Evolutionary conservation across 1,139 yeast species (phyloP), one percentile per base, ranked within the genome.

Genomic region (Lodderomyces beijingensis): DNA sequence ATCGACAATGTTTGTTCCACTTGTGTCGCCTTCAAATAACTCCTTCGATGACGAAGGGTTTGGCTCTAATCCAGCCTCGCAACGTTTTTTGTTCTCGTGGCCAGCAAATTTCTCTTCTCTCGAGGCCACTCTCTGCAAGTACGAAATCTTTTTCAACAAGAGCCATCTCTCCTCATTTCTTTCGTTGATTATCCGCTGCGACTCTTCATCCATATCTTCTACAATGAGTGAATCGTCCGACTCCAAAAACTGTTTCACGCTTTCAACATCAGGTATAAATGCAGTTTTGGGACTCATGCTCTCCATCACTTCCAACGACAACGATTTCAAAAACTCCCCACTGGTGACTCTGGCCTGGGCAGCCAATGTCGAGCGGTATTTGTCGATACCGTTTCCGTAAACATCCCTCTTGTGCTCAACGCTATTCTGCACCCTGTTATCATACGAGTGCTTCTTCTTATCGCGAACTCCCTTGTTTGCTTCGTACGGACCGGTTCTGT

Each of bases 391-490:
- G 19, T 65, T 64, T 5, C 96, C 96, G 8, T 63, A 73, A 9
- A 88, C 93, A 54, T 89, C 96, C 13, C 63, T 62, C 36, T 66
- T 62, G 51, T 89, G 96, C 15, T 55, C 58, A 9, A 63, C 63
- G 49, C 72, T 84, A 31, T 79, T 78, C 35, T 80, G 81, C 28
- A 89, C 80, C 50, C 97, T 73, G 1, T 87, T 71, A 56, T 89
- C 97, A 2, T 79, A 70, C 13, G 95, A 85, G 36, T 79, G 75
- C 37, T 80, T 77, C 61, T 89, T 89, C 51, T 75, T 78, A 41
- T 88, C 96, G 40, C 95, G 67, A 21, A 89, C 74, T 33, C 97
- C 97, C 34, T 65, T 63, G 50, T 89, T 89, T 20, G 87, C 95
- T 40, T 76, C 84, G 38, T 60, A 63, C 0, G 65, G 53, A 17